Evolutionary conservation across 768 basidiomycete species (phyloP), one percentile per base, ranked within the genome.

Genomic region (Hortiboletus campestris): DNA sequence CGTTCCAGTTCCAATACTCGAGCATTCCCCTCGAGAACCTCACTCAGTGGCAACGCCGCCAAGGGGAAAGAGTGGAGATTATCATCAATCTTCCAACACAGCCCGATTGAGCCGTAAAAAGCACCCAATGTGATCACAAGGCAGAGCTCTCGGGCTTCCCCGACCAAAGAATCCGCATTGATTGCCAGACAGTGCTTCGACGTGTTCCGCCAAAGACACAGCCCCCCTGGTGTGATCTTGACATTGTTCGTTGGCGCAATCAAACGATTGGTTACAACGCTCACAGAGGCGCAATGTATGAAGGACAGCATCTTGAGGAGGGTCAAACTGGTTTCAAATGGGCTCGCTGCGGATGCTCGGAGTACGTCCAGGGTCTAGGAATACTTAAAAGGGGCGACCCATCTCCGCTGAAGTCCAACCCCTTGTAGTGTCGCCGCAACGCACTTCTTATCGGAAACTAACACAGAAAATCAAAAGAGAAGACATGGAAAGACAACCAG

Each of bases 401-500:
- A 2, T 7, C 22, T 12, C 16, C 4, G 9, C 31, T 13, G 36
- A n/a, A 48, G 28, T 48, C 34, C 34, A 47, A 2, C 16, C 41
- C 54, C 34, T 36, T 38, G 13, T 25, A 19, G 13, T 11, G 49
- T 38, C 46, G 14, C 41, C 14, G 25, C 31, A 12, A 34, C 20
- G 22, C 17, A 10, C 38, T 11, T 47, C 44, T 17, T 13, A 25
- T 17, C 22, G 16, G 7, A 35, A 40, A 34, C 20, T 11, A 32
- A 16, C 19, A 6, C 16, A 20, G 14, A n/a, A n/a, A n/a, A n/a
- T n/a, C n/a, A 11, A 58, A n/a, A 1, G 22, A 2, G 3, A n/a
- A 29, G 40, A 3, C 31, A 49, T 49, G 32, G 58, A 59, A 9
- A 54, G 53, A 54, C 57, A 55, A 17, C 45, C 57, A 3, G 49